Base-by-base conservation (phyloP, 768 basidiomycete genomes). In the Amanita pallidorosea region DNA sequence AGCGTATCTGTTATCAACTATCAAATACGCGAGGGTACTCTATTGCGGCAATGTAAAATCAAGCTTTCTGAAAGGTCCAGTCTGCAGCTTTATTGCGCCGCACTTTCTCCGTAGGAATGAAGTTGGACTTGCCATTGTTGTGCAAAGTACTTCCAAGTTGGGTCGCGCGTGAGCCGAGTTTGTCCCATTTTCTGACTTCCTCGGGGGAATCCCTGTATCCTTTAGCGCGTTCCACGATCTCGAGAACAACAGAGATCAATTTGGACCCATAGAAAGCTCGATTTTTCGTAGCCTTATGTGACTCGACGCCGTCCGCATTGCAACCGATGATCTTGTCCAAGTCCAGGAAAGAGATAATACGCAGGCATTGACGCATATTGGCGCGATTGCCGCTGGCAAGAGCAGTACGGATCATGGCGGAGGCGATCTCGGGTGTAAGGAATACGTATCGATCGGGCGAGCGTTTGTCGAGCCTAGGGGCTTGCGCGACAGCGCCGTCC, bases 381-480 rank as follows among this genome's bases (percentile, higher is more conserved):
- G 51, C 42, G 12, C 63, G 61, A 53, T 77, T 74, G 20, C 69
- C 67, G 18, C 74, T 75, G 11, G 68, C 70, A 38, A 79, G 57
- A n/a, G 86, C 82, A 1, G 78, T 73, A 20, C 78, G 76, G 49
- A 81, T 60, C 56, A 88, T 65, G 42, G 65, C 68, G 43, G 79
- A 78, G 64, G 84, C 68, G 25, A 72, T 73, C 54, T 79, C 76
- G 8, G 73, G 69, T 36, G 75, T 71, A 15, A 79, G 78, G 13
- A 61, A 49, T 41, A 81, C 54, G 53, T 69, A 73, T 53, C 70
- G 67, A 23, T 74, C 75, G 29, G 60, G 49, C n/a, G 67, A 63
- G 34, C 70, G 72, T 57, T 64, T 65, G 53, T 74, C 71, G 9
- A 70, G 58, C 51, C 61, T 65, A 7, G 76, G 79, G n/a, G 45